Evolutionary conservation across 352 stramenopile genomes (phyloP), one percentile per base, ranked within the genome.

Genomic region (Chrysophaeum taylorii): DNA sequence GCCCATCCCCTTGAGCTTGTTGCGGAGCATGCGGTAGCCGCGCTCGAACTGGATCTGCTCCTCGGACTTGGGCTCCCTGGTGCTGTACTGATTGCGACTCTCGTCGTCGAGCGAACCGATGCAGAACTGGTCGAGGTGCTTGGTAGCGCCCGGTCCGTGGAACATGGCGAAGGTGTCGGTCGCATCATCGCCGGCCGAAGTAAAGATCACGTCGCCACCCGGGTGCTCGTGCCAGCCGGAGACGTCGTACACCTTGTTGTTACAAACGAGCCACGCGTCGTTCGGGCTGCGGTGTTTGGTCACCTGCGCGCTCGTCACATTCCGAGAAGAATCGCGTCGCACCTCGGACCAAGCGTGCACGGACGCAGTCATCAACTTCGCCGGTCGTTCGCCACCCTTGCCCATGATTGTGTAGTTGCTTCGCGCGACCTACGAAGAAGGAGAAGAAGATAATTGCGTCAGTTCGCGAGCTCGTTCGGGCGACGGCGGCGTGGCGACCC

Each of bases 81-180:
- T 16, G 57, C 33, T 42, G 33, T 36, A 66, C 33, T 86, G 76
- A 38, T 80, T 75, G 12, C 82, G 75, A 33, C 75, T 80, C 37
- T 84, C 76, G 1, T 79, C 82, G 68, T 97, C 93, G 18, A 97
- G 80, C 41, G 97, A 91, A 33, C 94, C 94, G 69, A 98, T 96
- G 84, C 95, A 95, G 75, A 97, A 98, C 66, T 94, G 87, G 73
- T 98, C 92, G 69, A 99, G 85, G 64, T 95, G 78, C 71, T 90
- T 90, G 76, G 93, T 91, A 23, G 92, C 94, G 68, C 86, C 90
- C 18, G 88, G 81, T 21, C 92, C 91, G 79, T 99, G 94, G 77
- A 98, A 98, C 50, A 96, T 92, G 18, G 92, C 91, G 78, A 99
- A 99, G 37, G 97, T 95, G 78, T 98, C 94, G 2, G 94, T 98